A percentile compares a stretch with the other conserved stretches of the same genome.
phyloP scores from a whole-genome alignment of 495 filamentous ascomycete genomes.

The Aspergillus saccharolyticus region DNA sequence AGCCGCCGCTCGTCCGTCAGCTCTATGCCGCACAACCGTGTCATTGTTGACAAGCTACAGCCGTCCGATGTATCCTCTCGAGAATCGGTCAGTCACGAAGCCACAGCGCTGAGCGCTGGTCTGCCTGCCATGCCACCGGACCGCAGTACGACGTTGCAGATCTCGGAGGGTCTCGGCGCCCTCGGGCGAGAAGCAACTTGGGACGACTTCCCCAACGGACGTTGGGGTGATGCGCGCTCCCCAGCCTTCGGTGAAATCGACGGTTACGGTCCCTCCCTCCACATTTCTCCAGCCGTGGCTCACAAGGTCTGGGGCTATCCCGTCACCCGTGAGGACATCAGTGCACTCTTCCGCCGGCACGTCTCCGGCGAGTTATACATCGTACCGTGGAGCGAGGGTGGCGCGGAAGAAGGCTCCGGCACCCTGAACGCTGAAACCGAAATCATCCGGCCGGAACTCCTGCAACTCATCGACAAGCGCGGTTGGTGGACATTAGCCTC shows the following conservation, averaged over 20 bases:
- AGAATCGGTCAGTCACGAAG: conserved; percentile 48
- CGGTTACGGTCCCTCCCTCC: conserved; percentile 86
- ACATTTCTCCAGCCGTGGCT: conserved; percentile 73
- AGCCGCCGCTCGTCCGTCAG: conserved; percentile 50
- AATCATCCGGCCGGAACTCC: conserved; percentile 67
- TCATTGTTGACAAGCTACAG: conserved; percentile 62
- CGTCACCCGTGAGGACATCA: conserved; percentile 61
- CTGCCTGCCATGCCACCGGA: conserved; percentile 41
- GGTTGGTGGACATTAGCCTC: conserved; percentile 95
- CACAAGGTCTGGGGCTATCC: conserved; percentile 81
- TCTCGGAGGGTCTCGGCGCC: conserved; percentile 87
- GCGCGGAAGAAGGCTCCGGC: conserved; percentile 46
- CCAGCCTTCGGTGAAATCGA: conserved; percentile 94
- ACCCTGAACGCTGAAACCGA: conserved; percentile 70
- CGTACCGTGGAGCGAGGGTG: conserved; percentile 93
- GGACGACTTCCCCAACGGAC: conserved; percentile 97
- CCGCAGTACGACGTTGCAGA: conserved; percentile 77
- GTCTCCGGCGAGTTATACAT: conserved; percentile 65
- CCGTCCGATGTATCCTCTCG: conserved; percentile 31
- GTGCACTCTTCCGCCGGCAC: conserved; percentile 70
- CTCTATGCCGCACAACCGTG: conserved; percentile 67
- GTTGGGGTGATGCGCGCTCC: conserved; percentile 88
- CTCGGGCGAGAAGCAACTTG: conserved; percentile 93
- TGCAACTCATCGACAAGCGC: conserved; percentile 64
- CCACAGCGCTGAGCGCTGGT: conserved; percentile 43